phyloP scores from a whole-genome alignment of 1,284 basidiomycete genomes.

The Inonotus obliquus region DNA sequence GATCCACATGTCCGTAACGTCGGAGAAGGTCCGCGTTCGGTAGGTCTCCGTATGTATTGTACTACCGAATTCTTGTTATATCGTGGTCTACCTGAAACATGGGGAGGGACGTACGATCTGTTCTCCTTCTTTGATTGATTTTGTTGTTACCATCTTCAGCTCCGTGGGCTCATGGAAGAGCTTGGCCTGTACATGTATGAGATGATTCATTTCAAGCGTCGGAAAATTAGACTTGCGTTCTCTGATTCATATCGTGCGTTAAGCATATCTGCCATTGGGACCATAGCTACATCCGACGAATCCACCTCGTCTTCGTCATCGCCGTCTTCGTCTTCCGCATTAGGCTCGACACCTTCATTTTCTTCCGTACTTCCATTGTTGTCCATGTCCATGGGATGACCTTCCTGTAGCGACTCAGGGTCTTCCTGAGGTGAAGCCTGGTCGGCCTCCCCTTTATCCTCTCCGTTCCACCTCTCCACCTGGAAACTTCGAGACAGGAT shows the following conservation, averaged over 20 bases:
- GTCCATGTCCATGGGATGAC: constrained; percentile 41
- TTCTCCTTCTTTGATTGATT: constrained; percentile 69
- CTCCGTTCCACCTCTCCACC: constrained; percentile 55
- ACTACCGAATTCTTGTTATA: constrained; percentile 41
- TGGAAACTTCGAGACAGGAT: constrained; percentile 90
- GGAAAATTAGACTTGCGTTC: constrained; percentile 56
- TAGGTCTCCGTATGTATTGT: constrained; percentile 94
- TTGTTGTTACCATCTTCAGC: constrained; percentile 82
- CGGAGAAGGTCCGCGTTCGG: constrained; percentile 94
- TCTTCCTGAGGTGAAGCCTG: background rate
- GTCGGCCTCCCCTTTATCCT: constrained; percentile 28
- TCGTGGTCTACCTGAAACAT: background rate
- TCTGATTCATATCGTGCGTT: constrained; percentile 85
- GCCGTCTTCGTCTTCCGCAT: constrained; percentile 26
- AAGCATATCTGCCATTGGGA: constrained; percentile 94
- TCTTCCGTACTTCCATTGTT: constrained; percentile 14
- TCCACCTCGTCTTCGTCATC: constrained; percentile 59
- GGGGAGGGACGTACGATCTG: constrained; percentile 69
- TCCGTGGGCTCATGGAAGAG: constrained; percentile 74
- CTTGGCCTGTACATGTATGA: constrained; percentile 56
- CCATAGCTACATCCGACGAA: constrained; percentile 81
- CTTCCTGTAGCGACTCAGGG: constrained; percentile 27
- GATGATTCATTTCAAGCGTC: background rate
- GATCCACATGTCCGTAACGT: constrained; percentile 91
- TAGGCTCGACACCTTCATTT: constrained; percentile 17